A percentile compares a stretch with the other conserved stretches of the same genome.
These are phyloP conservation scores for Penicillium sp. DNA, from an alignment of 2,329 filamentous ascomycete genomes.

Conservation along the genomic window DNA sequence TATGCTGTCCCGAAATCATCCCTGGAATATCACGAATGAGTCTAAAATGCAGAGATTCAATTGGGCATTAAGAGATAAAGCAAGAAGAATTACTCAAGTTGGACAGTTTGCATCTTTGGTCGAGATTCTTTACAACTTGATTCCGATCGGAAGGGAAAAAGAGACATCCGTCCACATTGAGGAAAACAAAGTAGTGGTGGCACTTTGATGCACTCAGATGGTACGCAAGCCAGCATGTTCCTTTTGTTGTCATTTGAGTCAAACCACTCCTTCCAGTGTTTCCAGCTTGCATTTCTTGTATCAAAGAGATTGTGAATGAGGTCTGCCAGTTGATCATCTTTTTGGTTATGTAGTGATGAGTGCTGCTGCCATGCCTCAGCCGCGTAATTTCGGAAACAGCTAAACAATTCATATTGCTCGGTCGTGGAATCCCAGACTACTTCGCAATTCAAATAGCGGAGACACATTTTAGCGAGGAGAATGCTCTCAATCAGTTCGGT, in stretches of 20 bases:
- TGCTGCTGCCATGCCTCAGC: conserved; percentile 2
- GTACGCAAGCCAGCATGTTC: too few species aligned
- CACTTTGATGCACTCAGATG: neutral
- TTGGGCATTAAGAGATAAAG: neutral
- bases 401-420: neutral
- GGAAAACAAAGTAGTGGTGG: neutral
- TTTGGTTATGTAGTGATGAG: neutral
- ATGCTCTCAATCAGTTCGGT: neutral
- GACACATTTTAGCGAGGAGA: neutral
- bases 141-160: neutral
- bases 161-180: neutral
- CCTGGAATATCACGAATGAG: neutral
- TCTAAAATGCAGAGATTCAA: neutral
- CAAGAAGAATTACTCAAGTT: neutral
- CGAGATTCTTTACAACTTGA: neutral
- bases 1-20: neutral
- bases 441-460: neutral
- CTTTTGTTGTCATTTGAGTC: neutral
- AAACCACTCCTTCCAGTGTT: conserved; percentile 2
- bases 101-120: neutral
- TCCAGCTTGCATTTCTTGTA: neutral
- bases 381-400: conserved; percentile 1
- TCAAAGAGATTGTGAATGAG: conserved; percentile 2
- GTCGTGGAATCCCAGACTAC: neutral
- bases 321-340: neutral